Evolutionary conservation across 345 rosid species (phyloP).

Genomic region (Lumnitzera littorea): DNA sequence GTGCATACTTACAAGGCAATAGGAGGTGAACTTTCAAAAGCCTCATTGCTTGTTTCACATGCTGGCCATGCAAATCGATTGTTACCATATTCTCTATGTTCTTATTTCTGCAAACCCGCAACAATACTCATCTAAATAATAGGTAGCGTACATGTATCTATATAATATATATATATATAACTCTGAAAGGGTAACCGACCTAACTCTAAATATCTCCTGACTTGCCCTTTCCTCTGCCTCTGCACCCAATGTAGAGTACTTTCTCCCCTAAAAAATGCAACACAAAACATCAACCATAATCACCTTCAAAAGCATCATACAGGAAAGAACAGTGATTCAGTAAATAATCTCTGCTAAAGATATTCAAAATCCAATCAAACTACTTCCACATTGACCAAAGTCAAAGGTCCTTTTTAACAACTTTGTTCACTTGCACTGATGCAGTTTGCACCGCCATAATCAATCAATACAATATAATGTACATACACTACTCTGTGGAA

Average conservation of each 20-base stretch:
- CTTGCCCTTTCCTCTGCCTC: constrained; percentile 87
- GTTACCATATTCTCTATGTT: constrained; percentile 71
- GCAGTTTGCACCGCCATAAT: too few relatives aligned
- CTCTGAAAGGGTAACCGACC: constrained; percentile 35
- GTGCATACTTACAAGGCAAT: constrained; percentile 54
- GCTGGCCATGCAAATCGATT: constrained; percentile 95
- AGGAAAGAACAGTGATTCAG: background rate
- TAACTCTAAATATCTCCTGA: constrained; percentile 69
- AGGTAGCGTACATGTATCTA: background rate
- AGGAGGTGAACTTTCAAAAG: constrained; percentile 70
- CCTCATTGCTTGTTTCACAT: constrained; percentile 80
- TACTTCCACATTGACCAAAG: too few relatives aligned
- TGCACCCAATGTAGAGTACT: constrained; percentile 44
- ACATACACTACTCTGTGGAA: too few relatives aligned
- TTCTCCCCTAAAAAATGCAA: constrained; percentile 39
- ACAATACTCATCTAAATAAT: constrained; percentile 12
- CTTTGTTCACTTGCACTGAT: too few relatives aligned
- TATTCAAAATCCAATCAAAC: too few relatives aligned
- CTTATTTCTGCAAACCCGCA: constrained; percentile 56
- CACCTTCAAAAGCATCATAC: constrained; percentile 3
- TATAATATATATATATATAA: too few relatives aligned
- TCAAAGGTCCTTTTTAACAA: too few relatives aligned
- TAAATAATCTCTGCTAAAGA: too few relatives aligned
- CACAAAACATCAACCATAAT: background rate
- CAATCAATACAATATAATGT: too few relatives aligned